Evolutionary conservation across 345 rosid genomes (phyloP).

Genomic region (Durio zibethinus): DNA sequence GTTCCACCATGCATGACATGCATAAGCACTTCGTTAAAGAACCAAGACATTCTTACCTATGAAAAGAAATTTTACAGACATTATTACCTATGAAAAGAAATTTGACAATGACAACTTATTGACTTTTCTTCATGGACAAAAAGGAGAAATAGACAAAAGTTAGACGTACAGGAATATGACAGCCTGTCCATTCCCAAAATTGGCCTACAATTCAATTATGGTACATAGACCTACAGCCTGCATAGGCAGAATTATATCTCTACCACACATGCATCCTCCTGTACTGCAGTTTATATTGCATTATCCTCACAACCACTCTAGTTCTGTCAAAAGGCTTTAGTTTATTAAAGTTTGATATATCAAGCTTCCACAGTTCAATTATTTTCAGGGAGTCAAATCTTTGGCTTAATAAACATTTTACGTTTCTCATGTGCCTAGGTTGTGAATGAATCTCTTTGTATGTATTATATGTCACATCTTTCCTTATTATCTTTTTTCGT

Average conservation of each 20-base stretch:
- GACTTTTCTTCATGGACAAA: not conserved
- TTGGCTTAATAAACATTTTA: not conserved
- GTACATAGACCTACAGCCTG: not conserved
- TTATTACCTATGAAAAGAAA: too few species aligned
- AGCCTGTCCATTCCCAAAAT: not conserved
- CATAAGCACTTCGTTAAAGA: not conserved
- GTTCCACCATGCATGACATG: not conserved
- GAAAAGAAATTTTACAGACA: too few species aligned
- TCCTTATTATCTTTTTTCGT: not conserved
- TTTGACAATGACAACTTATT: not conserved
- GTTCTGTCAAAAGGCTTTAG: not conserved
- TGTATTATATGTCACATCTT: not conserved
- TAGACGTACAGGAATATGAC: not conserved
- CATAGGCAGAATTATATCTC: not conserved
- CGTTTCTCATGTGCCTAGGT: not conserved
- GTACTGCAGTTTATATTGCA: not conserved
- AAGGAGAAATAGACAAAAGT: not conserved
- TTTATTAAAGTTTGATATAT: not conserved
- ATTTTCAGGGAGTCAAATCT: slow-evolving; percentile 8
- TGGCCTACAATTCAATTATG: not conserved
- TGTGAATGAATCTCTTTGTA: not conserved
- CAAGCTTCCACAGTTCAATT: not conserved
- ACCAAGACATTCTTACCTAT: not conserved
- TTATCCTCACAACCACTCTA: not conserved
- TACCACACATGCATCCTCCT: not conserved